Evolutionary conservation across 2,329 filamentous ascomycete genomes (phyloP).

Genomic region (Alternaria arborescens): DNA sequence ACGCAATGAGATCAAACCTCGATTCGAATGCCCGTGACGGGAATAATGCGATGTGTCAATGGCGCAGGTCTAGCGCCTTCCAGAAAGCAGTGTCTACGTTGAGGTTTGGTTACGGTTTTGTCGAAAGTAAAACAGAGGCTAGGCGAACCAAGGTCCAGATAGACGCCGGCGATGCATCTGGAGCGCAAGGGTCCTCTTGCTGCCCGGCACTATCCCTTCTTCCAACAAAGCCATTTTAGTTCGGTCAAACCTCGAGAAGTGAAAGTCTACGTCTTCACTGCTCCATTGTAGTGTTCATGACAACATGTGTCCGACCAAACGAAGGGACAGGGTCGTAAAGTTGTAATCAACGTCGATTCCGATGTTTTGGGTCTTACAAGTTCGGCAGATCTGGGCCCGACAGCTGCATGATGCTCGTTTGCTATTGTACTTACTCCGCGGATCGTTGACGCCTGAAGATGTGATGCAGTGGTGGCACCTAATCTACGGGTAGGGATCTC

Average conservation of each 20-base stretch:
- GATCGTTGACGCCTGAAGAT: not conserved
- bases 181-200: not conserved
- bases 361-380: not conserved
- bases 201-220: not conserved
- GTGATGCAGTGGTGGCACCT: not conserved
- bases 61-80: not conserved
- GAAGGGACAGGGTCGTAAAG: not conserved
- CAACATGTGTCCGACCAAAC: not conserved
- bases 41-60: not conserved
- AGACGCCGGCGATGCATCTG: not conserved
- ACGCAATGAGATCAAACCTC: not conserved
- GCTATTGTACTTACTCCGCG: not conserved
- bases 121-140: not conserved
- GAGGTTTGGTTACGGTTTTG: not conserved
- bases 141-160: not conserved
- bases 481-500: not conserved
- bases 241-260: not conserved
- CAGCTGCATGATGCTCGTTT: not conserved
- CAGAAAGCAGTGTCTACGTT: not conserved
- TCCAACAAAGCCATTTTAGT: not conserved
- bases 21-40: not conserved
- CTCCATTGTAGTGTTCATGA: not conserved
- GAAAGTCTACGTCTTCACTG: not conserved
- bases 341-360: not conserved
- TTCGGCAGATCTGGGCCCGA: not conserved